These are phyloP conservation scores for Gaultheria prostrata DNA, from an alignment of 148 eudicot species.

Conservation along the genomic window DNA sequence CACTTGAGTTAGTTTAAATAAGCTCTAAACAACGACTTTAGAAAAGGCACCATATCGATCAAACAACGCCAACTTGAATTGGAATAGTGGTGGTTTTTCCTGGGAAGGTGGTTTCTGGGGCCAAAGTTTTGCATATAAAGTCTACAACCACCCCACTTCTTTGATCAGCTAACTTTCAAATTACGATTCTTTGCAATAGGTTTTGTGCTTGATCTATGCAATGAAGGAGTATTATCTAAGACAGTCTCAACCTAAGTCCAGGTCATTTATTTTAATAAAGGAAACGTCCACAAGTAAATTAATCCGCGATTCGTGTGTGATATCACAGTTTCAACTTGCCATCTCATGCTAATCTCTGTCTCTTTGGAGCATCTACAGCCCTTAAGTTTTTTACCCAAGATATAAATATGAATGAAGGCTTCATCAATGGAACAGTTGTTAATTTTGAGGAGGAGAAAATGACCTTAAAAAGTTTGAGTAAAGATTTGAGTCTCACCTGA, in stretches of 20 bases:
- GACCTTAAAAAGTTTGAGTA: no score
- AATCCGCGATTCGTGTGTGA: background rate
- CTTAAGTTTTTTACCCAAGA: no score
- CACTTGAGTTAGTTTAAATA: background rate
- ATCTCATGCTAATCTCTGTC: background rate
- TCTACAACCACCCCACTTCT: background rate
- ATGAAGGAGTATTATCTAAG: background rate
- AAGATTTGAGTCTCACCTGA: no score
- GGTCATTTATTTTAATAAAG: background rate
- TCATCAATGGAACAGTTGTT: no score
- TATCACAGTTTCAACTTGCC: no score
- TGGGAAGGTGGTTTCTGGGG: background rate
- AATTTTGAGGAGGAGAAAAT: no score
- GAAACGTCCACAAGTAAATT: background rate
- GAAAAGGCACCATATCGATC: background rate
- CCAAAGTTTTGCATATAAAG: background rate
- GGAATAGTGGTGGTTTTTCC: background rate
- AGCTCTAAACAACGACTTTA: background rate
- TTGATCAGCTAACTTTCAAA: background rate
- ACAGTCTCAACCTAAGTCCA: background rate
- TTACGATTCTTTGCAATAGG: no score
- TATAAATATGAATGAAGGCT: no score
- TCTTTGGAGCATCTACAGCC: no score
- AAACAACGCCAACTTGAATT: background rate
- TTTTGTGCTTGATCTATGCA: background rate